These are phyloP conservation scores for Amanita rimosa DNA, from an alignment of 768 basidiomycete genomes.

Conservation along the genomic window DNA sequence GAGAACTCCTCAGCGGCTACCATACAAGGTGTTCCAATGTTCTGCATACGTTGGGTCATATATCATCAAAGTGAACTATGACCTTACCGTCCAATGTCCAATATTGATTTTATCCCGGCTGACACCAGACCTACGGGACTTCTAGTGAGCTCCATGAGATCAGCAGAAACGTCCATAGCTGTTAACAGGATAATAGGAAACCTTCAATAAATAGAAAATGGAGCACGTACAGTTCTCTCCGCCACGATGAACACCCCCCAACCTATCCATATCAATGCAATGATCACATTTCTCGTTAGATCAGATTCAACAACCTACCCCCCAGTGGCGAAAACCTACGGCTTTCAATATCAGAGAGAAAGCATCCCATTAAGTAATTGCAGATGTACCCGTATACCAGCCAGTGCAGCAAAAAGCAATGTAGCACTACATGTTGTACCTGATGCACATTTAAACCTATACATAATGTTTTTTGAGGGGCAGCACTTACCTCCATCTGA, in stretches of 20 bases:
- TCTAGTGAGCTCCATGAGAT: constrained; percentile 78
- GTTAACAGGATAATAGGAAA: background rate
- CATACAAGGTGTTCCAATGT: constrained; percentile 72
- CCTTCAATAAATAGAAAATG: background rate
- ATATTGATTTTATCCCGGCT: constrained; percentile 88
- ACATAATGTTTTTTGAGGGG: background rate
- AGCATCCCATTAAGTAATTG: background rate
- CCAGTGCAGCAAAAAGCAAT: constrained; percentile 61
- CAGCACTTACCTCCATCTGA: constrained; percentile 56
- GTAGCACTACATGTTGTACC: constrained; percentile 68
- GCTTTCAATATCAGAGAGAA: constrained; percentile 2
- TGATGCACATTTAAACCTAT: constrained; percentile 13
- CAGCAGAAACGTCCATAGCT: constrained; percentile 96
- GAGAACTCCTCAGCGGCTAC: background rate
- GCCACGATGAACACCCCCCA: constrained; percentile 74
- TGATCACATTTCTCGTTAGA: constrained; percentile 3
- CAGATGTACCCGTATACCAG: constrained; percentile 67
- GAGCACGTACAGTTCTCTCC: constrained; percentile 14
- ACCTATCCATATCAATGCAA: constrained; percentile 21
- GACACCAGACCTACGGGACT: constrained; percentile 91
- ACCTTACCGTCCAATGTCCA: constrained; percentile 75
- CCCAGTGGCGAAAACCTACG: constrained; percentile 82
- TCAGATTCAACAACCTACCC: constrained; percentile 41
- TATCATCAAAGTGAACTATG: background rate
- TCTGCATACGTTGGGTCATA: constrained; percentile 22